Base-by-base conservation (phyloP, 2,329 filamentous ascomycete genomes). In the Nothopassalora personata region DNA sequence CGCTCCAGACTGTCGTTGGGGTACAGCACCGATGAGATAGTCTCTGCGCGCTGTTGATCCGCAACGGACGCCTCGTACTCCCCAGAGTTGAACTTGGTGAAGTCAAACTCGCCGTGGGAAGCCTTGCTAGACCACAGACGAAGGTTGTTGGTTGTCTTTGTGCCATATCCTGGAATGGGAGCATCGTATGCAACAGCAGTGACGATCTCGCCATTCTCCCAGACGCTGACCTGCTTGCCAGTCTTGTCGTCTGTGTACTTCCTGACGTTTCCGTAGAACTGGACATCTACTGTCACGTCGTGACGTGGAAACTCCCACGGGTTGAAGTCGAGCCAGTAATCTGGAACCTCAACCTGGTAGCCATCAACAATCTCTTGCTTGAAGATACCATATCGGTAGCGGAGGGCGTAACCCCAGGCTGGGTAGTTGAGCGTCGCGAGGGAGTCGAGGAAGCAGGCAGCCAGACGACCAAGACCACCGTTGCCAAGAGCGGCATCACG, bases 241-340 rank as follows among this genome's bases (percentile, higher is more conserved):
- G 60, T 68, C 49, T 51, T 51, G 11, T 87, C 85, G 66, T 95
- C 87, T 79, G 78, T 77, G 66, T 80, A 82, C 75, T 91, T 95
- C 72, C 82, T 83, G 57, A 96, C 92, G 63, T 86, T 79, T 33
- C 94, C 94, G 68, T 93, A 97, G 80, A 99, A 99, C 81, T 97
- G 92, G 60, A 99, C 91, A 76, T 97, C 90, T 27, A 99, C 92
- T 1, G 89, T 92, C 62, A 99, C 89, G 72, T 99, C 94, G 74
- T 97, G 91, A 66, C 94, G 84, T 46, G 92, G 91, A 71, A 97
- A 99, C 74, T 99, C 94, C 94, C 94, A 99, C 0, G 94, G 94
- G 76, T 99, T 99, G 77, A 97, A 97, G 74, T 97, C 94, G 56
- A 99, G 85, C 94, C 94, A 99, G 78, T 99, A 97, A 74, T 99